Evolutionary conservation across 73 alveolate species (phyloP), one percentile per base, ranked within the genome.

Genomic region (Urostyla sp.): DNA sequence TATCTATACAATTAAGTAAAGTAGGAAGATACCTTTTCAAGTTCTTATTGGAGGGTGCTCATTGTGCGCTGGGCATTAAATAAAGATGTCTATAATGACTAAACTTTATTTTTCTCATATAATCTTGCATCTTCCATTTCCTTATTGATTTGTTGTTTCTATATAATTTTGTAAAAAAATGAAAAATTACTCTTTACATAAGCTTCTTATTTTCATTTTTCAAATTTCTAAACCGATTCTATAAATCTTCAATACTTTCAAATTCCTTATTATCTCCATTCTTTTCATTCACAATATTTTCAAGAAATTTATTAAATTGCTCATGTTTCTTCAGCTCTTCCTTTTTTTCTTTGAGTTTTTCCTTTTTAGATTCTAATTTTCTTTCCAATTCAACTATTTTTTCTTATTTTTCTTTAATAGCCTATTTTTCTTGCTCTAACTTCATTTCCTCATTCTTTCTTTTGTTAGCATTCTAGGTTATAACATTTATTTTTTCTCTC

Each of bases 361-460:
- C 16, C 55, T 44, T 57, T 27, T 74, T 56, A 21, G 34, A 21
- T 44, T 73, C 77, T 23, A 84, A 73, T 49, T 75, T 58, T 28
- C 37, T 52, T 67, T 75, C 52, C 24, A 84, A 48, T 26, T 84
- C 92, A 0, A 44, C 69, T 0, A 84, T 84, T 51, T 84, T 31
- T 5, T 36, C 59, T 56, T 85, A 36, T 34, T 75, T 75, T 35
- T 85, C 56, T 21, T 83, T 56, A 44, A 72, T 83, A 7, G 75
- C 83, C 13, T 27, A 45, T 38, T 72, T 35, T 53, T 83, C 87
- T 24, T 48, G 54, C 35, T 72, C 87, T 20, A 83, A 48, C 69
- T 85, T 85, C 10, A 38, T 67, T 67, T 75, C 93, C 44, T 85
- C 93, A 38, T 73, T 43, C 83, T 85, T 75, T 48, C 89, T 59